A percentile compares a stretch with the other conserved stretches of the same genome.
phyloP scores from a whole-genome alignment of 306 rosid species.

The Trifolium pratense region DNA sequence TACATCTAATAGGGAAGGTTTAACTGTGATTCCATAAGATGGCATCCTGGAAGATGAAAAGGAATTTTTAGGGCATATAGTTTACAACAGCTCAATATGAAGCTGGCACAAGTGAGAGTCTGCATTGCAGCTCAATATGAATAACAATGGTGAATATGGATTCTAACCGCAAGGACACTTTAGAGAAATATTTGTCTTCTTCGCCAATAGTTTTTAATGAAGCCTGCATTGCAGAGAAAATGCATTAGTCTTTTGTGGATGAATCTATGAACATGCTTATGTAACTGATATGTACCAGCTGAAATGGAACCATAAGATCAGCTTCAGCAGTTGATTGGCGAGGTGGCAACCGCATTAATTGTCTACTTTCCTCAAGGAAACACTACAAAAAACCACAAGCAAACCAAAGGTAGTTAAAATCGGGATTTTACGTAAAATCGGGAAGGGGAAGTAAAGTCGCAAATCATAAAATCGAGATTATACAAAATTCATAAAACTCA shows the following conservation, averaged over 20 bases:
- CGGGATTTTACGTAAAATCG: no score
- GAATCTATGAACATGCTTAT: constrained; percentile 28
- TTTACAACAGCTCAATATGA: constrained; percentile 38
- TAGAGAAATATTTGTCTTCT: constrained; percentile 85
- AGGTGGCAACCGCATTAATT: constrained; percentile 93
- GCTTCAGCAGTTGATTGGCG: constrained; percentile 99
- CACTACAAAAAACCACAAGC: constrained; percentile 50
- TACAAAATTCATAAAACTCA: no score
- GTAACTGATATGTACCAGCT: constrained; percentile 62
- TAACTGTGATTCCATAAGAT: constrained; percentile 79
- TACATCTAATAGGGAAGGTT: constrained; percentile 66
- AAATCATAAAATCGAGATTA: no score
- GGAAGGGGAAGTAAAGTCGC: no score
- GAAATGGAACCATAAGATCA: constrained; percentile 95
- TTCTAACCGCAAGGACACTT: constrained; percentile 84
- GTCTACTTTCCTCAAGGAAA: constrained; percentile 97
- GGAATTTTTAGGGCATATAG: constrained; percentile 29
- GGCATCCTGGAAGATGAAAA: constrained; percentile 74
- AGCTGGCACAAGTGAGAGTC: neutral
- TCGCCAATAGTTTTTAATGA: constrained; percentile 89
- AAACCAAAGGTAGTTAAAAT: no score
- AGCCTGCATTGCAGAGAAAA: constrained; percentile 66
- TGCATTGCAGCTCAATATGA: constrained; percentile 30
- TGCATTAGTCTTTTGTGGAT: constrained; percentile 37
- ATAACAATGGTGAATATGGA: constrained; percentile 25